Conservation (phyloP, 495 filamentous ascomycete species). For the Podospora pseudopauciseta region DNA sequence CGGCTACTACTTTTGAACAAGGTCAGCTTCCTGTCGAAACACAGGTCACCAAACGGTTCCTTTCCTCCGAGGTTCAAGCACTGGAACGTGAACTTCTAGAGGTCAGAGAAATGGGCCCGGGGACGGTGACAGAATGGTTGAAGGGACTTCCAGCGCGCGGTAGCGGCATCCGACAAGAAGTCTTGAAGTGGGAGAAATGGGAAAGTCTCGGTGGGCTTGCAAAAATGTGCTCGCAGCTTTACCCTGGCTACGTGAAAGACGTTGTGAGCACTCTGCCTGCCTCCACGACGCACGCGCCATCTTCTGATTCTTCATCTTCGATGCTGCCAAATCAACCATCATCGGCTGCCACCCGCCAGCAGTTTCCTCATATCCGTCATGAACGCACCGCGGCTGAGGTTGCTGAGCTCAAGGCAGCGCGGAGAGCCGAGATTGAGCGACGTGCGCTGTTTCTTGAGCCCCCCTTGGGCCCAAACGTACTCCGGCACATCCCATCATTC, state of each 20-base stretch:
- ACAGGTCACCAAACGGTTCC: slow-evolving; percentile 59
- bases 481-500: slow-evolving; percentile 65
- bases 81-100: slow-evolving; percentile 55
- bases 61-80: slow-evolving; percentile 51
- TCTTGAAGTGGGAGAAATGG: slow-evolving; percentile 68
- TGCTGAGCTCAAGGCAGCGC: slow-evolving; percentile 54
- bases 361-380: slow-evolving; percentile 22
- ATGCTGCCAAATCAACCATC: not conserved
- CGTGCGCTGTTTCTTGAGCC: slow-evolving; percentile 59
- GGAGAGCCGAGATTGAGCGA: slow-evolving; percentile 63
- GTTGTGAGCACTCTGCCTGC: not conserved
- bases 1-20: slow-evolving; percentile 49
- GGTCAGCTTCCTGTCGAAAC: slow-evolving; percentile 42
- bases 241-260: slow-evolving; percentile 22
- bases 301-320: not conserved
- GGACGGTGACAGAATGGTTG: slow-evolving; percentile 66
- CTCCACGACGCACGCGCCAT: not conserved
- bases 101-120: slow-evolving; percentile 56
- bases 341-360: slow-evolving; percentile 10
- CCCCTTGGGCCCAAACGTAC: slow-evolving; percentile 53
- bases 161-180: slow-evolving; percentile 53
- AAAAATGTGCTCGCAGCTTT: slow-evolving; percentile 35
- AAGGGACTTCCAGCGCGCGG: slow-evolving; percentile 64
- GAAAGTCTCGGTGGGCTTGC: slow-evolving; percentile 48
- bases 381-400: slow-evolving; percentile 45